phyloP scores from a whole-genome alignment of 495 filamentous ascomycete genomes.

The Penicillium tannophilum region DNA sequence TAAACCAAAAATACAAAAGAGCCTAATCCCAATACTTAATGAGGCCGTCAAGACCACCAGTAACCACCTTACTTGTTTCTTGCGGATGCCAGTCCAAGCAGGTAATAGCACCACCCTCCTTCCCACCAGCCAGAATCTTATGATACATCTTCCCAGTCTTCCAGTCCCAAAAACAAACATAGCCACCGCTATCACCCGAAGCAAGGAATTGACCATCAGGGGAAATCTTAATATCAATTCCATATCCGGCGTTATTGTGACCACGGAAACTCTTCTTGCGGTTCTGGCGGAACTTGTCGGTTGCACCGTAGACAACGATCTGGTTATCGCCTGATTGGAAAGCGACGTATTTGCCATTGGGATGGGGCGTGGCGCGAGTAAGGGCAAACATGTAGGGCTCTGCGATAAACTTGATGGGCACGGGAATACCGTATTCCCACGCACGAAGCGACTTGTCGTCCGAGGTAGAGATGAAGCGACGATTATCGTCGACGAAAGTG shows the following conservation, averaged over 20 bases:
- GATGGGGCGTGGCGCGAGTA: slow-evolving; percentile 78
- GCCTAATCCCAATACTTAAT: slow-evolving; percentile 93
- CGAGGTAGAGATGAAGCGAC: slow-evolving; percentile 95
- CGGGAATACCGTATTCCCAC: slow-evolving; percentile 97
- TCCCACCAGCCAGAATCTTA: slow-evolving; percentile 78
- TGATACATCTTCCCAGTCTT: slow-evolving; percentile 99
- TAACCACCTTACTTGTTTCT: slow-evolving; percentile 91
- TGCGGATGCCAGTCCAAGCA: slow-evolving; percentile 91
- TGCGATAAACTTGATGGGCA: slow-evolving; percentile 85
- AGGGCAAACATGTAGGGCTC: slow-evolving; percentile 97
- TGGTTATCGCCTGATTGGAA: slow-evolving; percentile 95
- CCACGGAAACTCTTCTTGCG: slow-evolving; percentile 94
- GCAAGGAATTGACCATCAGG: slow-evolving; percentile 90
- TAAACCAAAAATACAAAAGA: slow-evolving; percentile 1
- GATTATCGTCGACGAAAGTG: slow-evolving; percentile 91
- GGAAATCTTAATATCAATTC: slow-evolving; percentile 82
- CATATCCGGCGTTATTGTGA: slow-evolving; percentile 93
- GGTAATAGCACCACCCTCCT: slow-evolving; percentile 68
- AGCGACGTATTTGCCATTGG: slow-evolving; percentile 86
- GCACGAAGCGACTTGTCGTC: slow-evolving; percentile 95
- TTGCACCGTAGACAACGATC: slow-evolving; percentile 90
- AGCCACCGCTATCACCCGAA: slow-evolving; percentile 83
- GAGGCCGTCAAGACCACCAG: slow-evolving; percentile 82
- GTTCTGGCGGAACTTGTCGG: slow-evolving; percentile 95
- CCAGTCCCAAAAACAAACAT: slow-evolving; percentile 96